These are phyloP conservation scores for Trichophyton equinum DNA, from an alignment of 2,329 filamentous ascomycete species.

Conservation along the genomic window DNA sequence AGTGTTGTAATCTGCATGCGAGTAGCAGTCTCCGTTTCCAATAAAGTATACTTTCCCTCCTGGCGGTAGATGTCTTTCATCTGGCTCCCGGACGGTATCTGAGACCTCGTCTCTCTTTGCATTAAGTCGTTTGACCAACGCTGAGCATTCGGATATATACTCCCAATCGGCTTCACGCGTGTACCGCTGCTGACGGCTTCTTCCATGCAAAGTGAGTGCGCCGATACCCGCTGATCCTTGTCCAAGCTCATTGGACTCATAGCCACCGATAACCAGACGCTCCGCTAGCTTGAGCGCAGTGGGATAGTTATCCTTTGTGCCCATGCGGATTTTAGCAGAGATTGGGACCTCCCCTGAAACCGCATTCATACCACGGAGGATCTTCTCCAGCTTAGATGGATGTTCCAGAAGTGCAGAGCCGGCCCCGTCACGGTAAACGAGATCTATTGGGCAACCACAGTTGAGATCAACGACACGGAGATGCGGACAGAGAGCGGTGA, in stretches of 20 bases:
- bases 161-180: constrained; percentile 84
- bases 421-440: constrained; percentile 76
- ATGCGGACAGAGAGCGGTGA: constrained; percentile 64
- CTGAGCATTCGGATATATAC: constrained; percentile 83
- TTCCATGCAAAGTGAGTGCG: constrained; percentile 88
- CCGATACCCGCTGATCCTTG: constrained; percentile 73
- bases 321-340: constrained; percentile 88
- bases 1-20: constrained; percentile 72
- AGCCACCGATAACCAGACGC: constrained; percentile 66
- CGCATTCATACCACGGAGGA: constrained; percentile 88
- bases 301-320: constrained; percentile 65
- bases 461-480: constrained; percentile 89
- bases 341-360: constrained; percentile 85
- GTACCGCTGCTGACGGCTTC: constrained; percentile 89
- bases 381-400: constrained; percentile 79
- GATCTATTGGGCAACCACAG: constrained; percentile 92
- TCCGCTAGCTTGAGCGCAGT: constrained; percentile 72
- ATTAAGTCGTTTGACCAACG: constrained; percentile 70
- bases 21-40: constrained; percentile 94
- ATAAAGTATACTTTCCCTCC: constrained; percentile 73
- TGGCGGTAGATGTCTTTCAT: constrained; percentile 59
- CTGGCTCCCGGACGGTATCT: constrained; percentile 68
- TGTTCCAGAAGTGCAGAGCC: constrained; percentile 87
- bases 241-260: constrained; percentile 53
- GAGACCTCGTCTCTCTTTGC: constrained; percentile 50